phyloP scores from a whole-genome alignment of 768 basidiomycete genomes.

The Hericium rajendrae region DNA sequence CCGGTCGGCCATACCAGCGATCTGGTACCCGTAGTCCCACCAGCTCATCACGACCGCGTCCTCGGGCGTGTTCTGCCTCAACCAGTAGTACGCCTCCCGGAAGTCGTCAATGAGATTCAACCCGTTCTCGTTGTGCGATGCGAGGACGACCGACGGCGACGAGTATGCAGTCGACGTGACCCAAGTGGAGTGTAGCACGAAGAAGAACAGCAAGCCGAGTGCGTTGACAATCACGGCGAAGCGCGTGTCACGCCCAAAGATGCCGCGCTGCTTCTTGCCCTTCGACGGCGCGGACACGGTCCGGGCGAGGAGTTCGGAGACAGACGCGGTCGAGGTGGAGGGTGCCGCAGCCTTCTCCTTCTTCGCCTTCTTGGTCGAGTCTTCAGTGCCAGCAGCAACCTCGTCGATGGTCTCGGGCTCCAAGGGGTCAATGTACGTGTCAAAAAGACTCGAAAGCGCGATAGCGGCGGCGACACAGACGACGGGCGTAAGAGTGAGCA shows the following conservation, averaged over 20 bases:
- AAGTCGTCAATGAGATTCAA: conserved; percentile 98
- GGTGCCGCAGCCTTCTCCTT: conserved; percentile 40
- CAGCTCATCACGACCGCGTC: conserved; percentile 95
- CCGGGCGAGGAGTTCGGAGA: neutral
- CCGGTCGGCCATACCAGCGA: conserved; percentile 97
- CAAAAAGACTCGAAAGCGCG: conserved; percentile 78
- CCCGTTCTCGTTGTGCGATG: conserved; percentile 72
- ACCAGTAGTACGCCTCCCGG: conserved; percentile 98
- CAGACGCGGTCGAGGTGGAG: conserved; percentile 23
- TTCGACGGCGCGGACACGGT: conserved; percentile 20
- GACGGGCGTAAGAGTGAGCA: conserved; percentile 94
- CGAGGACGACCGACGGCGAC: conserved; percentile 92
- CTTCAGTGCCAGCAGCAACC: neutral
- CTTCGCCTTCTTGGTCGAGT: conserved; percentile 10
- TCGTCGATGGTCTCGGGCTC: conserved; percentile 46
- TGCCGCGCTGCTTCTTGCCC: conserved; percentile 37
- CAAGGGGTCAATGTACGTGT: conserved; percentile 80
- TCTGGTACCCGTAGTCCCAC: conserved; percentile 99
- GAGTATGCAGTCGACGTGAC: conserved; percentile 93
- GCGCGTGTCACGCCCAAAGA: conserved; percentile 83
- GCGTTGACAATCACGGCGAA: conserved; percentile 66
- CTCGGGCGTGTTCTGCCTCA: conserved; percentile 88
- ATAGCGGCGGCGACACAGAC: conserved; percentile 93
- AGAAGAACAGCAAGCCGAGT: conserved; percentile 71
- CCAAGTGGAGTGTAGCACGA: conserved; percentile 96